phyloP scores from a whole-genome alignment of 129 eudicot genomes.

The Artemisia annua region DNA sequence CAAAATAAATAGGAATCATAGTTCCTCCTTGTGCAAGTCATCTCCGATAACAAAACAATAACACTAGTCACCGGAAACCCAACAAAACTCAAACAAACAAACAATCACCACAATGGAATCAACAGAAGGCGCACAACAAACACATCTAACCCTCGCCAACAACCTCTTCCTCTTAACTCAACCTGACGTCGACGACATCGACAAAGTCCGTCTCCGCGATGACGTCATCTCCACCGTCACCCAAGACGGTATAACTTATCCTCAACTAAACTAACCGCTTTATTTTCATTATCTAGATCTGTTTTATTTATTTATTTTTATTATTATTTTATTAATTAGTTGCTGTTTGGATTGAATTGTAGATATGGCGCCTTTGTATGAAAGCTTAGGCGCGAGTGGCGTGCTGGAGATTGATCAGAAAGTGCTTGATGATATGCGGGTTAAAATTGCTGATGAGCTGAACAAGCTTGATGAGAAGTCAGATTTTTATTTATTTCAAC shows the following conservation, averaged over 20 bases:
- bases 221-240: slow-evolving; percentile 59
- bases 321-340: background rate
- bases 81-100: too few species aligned
- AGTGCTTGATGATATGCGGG: slow-evolving; percentile 69
- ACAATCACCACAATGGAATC: slow-evolving; percentile 72
- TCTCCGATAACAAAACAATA: background rate
- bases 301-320: too few species aligned
- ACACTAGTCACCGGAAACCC: too few species aligned
- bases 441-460: slow-evolving; percentile 63
- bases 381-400: slow-evolving; percentile 56
- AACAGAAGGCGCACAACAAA: slow-evolving; percentile 70
- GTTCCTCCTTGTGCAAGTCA: background rate
- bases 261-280: background rate
- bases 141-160: slow-evolving; percentile 79
- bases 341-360: background rate
- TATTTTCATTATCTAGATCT: too few species aligned
- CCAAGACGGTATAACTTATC: slow-evolving; percentile 53
- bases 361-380: slow-evolving; percentile 91
- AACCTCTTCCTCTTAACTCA: slow-evolving; percentile 76
- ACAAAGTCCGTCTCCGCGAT: slow-evolving; percentile 82
- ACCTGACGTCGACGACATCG: slow-evolving; percentile 75
- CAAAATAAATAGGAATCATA: too few species aligned
- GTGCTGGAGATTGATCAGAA: slow-evolving; percentile 77
- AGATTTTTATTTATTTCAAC: slow-evolving; percentile 19
- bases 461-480: slow-evolving; percentile 84